Evolutionary conservation across 2,329 filamentous ascomycete species (phyloP).

Genomic region (Aspergillus japonicus): DNA sequence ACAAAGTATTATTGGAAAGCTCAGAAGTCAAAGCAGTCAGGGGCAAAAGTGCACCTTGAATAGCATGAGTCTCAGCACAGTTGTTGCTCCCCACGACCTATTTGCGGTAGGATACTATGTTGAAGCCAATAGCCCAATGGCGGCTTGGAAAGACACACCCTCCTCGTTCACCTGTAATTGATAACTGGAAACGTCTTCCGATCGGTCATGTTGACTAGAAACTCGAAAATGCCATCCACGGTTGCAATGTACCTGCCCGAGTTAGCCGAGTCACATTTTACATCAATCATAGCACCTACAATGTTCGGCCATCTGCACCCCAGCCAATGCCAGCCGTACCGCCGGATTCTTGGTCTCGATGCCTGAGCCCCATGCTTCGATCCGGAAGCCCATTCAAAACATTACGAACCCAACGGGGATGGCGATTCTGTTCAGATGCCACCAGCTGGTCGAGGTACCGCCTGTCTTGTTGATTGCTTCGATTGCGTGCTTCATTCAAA

Average conservation of each 20-base stretch:
- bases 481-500: constrained; percentile 34
- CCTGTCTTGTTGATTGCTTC: constrained; percentile 31
- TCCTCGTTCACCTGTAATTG: constrained; percentile 37
- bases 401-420: constrained; percentile 39
- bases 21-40: neutral
- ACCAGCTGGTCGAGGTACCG: constrained; percentile 36
- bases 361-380: constrained; percentile 29
- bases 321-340: constrained; percentile 50
- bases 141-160: neutral
- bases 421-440: constrained; percentile 36
- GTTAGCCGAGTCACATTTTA: constrained; percentile 13
- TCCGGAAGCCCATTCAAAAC: constrained; percentile 38
- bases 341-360: constrained; percentile 39
- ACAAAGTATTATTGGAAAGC: neutral
- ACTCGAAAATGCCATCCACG: constrained; percentile 50
- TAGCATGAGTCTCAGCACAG: neutral
- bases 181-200: constrained; percentile 49
- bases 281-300: constrained; percentile 39
- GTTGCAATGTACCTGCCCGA: constrained; percentile 47
- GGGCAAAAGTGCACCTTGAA: neutral
- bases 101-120: neutral
- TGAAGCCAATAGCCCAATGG: neutral
- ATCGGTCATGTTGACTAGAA: constrained; percentile 47
- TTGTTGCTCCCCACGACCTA: neutral
- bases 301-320: constrained; percentile 46